Conservation (phyloP, 2,329 filamentous ascomycete genomes). For the Didymella lethalis region DNA sequence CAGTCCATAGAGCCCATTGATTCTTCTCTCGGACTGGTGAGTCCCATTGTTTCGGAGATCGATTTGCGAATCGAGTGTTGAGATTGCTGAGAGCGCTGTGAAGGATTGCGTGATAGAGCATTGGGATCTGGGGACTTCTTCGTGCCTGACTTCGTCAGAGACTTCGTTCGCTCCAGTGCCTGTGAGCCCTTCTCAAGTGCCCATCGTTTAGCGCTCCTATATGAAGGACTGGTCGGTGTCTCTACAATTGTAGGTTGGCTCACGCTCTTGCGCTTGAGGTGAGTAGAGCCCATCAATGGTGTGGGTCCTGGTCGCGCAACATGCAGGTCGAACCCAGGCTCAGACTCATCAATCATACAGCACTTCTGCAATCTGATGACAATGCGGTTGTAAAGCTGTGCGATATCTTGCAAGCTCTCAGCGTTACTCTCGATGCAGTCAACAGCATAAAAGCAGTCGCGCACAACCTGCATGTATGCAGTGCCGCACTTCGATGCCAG, state of each 20-base stretch:
- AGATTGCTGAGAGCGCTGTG: constrained; percentile 45
- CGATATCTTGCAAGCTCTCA: constrained; percentile 44
- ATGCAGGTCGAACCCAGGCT: constrained; percentile 41
- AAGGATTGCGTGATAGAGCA: constrained; percentile 40
- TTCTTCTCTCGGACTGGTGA: constrained; percentile 45
- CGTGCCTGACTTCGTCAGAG: constrained; percentile 39
- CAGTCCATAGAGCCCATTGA: constrained; percentile 39
- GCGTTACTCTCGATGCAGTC: constrained; percentile 54
- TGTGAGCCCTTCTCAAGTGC: constrained; percentile 47
- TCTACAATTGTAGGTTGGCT: constrained; percentile 39
- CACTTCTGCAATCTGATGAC: constrained; percentile 52
- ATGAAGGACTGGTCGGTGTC: constrained; percentile 42
- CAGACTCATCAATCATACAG: constrained; percentile 51
- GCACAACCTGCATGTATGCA: constrained; percentile 77
- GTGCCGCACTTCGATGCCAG: constrained; percentile 74
- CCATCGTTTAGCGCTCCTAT: constrained; percentile 48
- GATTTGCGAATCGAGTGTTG: constrained; percentile 46
- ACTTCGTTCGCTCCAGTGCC: constrained; percentile 45
- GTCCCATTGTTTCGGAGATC: constrained; percentile 41
- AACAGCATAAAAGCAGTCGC: constrained; percentile 74
- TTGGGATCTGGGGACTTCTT: constrained; percentile 40
- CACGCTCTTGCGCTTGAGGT: constrained; percentile 45
- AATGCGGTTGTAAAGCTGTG: constrained; percentile 55
- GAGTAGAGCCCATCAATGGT: constrained; percentile 32
- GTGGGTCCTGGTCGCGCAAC: constrained; percentile 35